Evolutionary conservation across 176 grass and related monocot genomes (phyloP).

Genomic region (Sorghum bicolor): Sorghum_bicolor_NCBIv3 NC_012870.2:15432501-15433000

Average conservation of each 20-base stretch:
- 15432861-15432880: too few species aligned
- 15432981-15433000: slow-evolving; percentile 22
- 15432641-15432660: too few species aligned
- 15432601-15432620: background rate
- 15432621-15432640: background rate
- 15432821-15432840: slow-evolving; percentile 50
- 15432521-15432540: background rate
- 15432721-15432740: slow-evolving; percentile 40
- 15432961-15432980: slow-evolving; percentile 51
- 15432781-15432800: slow-evolving; percentile 40
- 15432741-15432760: slow-evolving; percentile 47
- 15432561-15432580: background rate
- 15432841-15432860: slow-evolving; percentile 8
- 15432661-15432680: too few species aligned
- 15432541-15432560: background rate
- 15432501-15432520: slow-evolving; percentile 63
- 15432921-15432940: background rate
- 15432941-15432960: too few species aligned
- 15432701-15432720: slow-evolving; percentile 34
- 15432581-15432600: too few species aligned
- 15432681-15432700: too few species aligned
- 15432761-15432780: slow-evolving; percentile 16
- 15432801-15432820: slow-evolving; percentile 79
- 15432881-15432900: too few species aligned
- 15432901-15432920: background rate